Evolutionary conservation across 2,329 filamentous ascomycete species (phyloP).

Genomic region (Penicillium sp.): DNA sequence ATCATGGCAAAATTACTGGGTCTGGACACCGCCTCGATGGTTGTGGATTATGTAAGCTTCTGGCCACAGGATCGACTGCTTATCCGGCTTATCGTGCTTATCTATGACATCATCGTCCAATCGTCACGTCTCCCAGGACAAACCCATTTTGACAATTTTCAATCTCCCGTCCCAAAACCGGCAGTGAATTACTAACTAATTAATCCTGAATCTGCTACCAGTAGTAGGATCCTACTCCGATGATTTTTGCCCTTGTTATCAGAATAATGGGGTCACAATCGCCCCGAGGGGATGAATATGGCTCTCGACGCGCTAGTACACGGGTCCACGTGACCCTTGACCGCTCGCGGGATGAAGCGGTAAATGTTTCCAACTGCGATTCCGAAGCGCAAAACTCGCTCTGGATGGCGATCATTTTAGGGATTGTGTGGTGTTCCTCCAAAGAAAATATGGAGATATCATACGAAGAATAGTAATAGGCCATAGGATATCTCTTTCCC

Average conservation of each 20-base stretch:
- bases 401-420: constrained; percentile 29
- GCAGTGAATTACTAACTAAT: neutral
- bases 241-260: neutral
- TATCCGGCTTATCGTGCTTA: constrained; percentile 26
- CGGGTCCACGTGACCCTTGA: constrained; percentile 35
- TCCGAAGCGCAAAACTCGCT: constrained; percentile 32
- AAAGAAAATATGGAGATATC: no score
- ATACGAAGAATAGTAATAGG: neutral
- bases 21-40: constrained; percentile 17
- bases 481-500: neutral
- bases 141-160: constrained; percentile 17
- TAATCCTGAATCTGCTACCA: neutral
- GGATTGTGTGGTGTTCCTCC: constrained; percentile 11
- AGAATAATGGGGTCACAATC: constrained; percentile 16
- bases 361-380: constrained; percentile 31
- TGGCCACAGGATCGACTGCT: neutral
- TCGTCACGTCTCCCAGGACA: constrained; percentile 34
- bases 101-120: constrained; percentile 29
- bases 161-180: neutral
- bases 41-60: constrained; percentile 12
- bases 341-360: constrained; percentile 34
- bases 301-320: constrained; percentile 32
- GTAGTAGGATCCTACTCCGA: neutral
- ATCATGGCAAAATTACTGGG: no score
- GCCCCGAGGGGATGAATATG: constrained; percentile 17